phyloP scores from a whole-genome alignment of 129 eudicot genomes.

The Calendula officinalis region DNA sequence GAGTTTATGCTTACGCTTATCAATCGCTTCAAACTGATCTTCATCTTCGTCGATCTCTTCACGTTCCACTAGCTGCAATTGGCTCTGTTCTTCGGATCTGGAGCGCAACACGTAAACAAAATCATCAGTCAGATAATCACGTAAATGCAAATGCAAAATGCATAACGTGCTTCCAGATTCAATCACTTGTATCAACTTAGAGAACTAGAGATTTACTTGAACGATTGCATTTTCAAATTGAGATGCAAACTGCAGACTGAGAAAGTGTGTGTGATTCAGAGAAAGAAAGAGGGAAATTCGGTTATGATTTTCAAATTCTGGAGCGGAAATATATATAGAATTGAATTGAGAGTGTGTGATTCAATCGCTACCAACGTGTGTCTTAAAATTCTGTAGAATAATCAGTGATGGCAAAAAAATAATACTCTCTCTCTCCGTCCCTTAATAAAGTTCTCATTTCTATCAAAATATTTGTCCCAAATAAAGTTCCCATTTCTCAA shows the following conservation, averaged over 20 bases:
- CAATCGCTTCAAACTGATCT: conserved; percentile 86
- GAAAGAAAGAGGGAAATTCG: neutral
- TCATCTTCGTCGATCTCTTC: conserved; percentile 95
- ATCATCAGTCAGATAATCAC: conserved; percentile 8
- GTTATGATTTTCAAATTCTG: neutral
- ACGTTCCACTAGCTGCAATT: conserved; percentile 82
- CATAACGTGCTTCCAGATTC: conserved; percentile 1
- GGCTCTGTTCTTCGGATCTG: conserved; percentile 85
- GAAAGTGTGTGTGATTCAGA: conserved; percentile 19
- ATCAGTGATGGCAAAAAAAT: no score
- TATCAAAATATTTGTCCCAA: no score
- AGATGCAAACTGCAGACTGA: conserved; percentile 7
- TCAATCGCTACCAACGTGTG: no score
- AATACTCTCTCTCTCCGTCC: no score
- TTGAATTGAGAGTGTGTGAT: no score
- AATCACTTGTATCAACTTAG: neutral
- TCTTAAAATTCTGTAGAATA: no score
- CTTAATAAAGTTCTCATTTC: no score
- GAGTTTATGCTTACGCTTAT: conserved; percentile 48
- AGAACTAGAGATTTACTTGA: conserved; percentile 43
- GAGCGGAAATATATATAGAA: no score
- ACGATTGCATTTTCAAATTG: conserved; percentile 46
- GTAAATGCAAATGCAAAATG: neutral
- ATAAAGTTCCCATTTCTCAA: no score
- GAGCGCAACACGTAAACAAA: conserved; percentile 4